These are phyloP conservation scores for Kurtzmaniella quercitrusa DNA, from an alignment of 1,139 yeast species.

Conservation along the genomic window DNA sequence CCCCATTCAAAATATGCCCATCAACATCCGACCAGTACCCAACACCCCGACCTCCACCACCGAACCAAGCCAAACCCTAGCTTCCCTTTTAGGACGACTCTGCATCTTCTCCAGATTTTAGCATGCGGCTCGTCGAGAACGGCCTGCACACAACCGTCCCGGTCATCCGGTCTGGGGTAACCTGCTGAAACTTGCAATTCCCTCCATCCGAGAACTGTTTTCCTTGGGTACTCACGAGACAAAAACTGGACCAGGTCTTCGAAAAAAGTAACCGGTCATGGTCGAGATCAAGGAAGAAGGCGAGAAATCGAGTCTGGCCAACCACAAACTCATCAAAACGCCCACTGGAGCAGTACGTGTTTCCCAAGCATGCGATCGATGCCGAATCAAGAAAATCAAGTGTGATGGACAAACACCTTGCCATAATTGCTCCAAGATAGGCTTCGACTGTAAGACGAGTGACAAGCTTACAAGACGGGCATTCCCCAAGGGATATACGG, in stretches of 20 bases:
- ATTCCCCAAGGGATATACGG: constrained; percentile 74
- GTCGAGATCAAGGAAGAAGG: not conserved
- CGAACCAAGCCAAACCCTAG: too few species aligned
- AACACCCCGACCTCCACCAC: too few species aligned
- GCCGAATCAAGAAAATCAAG: constrained; percentile 70
- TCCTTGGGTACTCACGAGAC: not conserved
- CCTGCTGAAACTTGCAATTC: not conserved
- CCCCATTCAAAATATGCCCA: too few species aligned
- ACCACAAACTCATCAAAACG: constrained; percentile 32
- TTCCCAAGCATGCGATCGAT: constrained; percentile 78
- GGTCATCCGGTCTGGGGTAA: constrained; percentile 3
- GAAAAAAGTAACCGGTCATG: not conserved
- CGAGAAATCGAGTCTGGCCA: constrained; percentile 11
- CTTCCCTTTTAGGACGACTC: too few species aligned
- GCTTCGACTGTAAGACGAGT: constrained; percentile 64
- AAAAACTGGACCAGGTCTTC: not conserved
- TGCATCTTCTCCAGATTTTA: not conserved
- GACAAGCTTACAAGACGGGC: constrained; percentile 71
- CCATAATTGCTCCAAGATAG: constrained; percentile 58
- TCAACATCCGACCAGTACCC: too few species aligned
- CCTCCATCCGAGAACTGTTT: constrained; percentile 1
- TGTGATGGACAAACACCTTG: constrained; percentile 76
- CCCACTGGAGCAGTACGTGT: constrained; percentile 46
- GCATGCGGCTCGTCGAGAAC: not conserved
- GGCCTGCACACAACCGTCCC: not conserved